phyloP scores from a whole-genome alignment of 2,329 filamentous ascomycete genomes.

The Xenosphaeropsis pyriputrescens region DNA sequence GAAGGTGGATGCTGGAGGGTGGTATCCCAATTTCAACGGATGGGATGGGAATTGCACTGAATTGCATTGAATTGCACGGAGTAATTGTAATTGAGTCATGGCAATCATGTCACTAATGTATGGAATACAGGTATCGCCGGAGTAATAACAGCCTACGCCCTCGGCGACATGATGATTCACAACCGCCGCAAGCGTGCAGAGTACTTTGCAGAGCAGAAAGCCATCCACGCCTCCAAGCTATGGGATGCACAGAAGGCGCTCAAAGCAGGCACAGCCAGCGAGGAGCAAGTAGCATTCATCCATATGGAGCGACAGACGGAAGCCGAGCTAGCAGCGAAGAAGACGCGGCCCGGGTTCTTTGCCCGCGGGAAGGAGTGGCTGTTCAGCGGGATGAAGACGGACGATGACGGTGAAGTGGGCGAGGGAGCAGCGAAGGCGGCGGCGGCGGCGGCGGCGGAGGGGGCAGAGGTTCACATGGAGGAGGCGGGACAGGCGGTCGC shows the following conservation, averaged over 20 bases:
- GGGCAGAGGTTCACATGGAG: conserved; percentile 10
- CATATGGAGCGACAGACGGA: conserved; percentile 39
- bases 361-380: conserved; percentile 14
- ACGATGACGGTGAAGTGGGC: conserved; percentile 17
- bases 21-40: too few relatives aligned
- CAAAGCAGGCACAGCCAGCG: conserved; percentile 25
- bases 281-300: conserved; percentile 34
- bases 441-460: conserved; percentile 10
- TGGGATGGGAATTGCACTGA: background rate
- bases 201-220: conserved; percentile 36
- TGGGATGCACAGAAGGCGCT: conserved; percentile 26
- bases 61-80: conserved; percentile 4
- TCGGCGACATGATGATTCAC: conserved; percentile 51
- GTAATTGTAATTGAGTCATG: background rate
- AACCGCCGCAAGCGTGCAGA: conserved; percentile 49
- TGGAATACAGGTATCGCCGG: conserved; percentile 35
- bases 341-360: conserved; percentile 10
- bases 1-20: too few relatives aligned
- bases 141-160: conserved; percentile 46
- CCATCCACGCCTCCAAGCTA: conserved; percentile 27
- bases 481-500: conserved; percentile 6
- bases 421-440: too few relatives aligned
- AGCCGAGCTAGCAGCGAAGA: conserved; percentile 14
- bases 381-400: conserved; percentile 19
- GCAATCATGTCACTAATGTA: background rate